phyloP scores from a whole-genome alignment of 108 stramenopile genomes.

The Stephanodiscus minutulus region DNA sequence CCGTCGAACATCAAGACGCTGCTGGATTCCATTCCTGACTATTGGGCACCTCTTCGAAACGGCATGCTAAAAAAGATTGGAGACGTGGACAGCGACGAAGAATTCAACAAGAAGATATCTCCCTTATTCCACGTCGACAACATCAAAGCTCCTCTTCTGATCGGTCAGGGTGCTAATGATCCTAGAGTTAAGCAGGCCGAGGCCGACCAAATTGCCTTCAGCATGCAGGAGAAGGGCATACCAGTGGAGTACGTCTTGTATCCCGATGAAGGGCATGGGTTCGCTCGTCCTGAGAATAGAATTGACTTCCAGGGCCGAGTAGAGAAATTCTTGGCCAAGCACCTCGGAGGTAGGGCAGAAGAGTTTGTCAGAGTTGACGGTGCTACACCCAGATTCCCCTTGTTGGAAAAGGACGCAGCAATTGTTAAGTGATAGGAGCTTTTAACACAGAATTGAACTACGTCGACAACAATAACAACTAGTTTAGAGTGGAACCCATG shows the following conservation, averaged over 20 bases:
- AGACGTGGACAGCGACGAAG: conserved; percentile 63
- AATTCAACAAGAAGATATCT: conserved; percentile 65
- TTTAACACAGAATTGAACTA: too few relatives aligned
- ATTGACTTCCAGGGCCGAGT: conserved; percentile 65
- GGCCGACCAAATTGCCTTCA: conserved; percentile 68
- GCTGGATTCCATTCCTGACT: conserved; percentile 58
- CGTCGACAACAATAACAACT: too few relatives aligned
- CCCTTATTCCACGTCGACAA: conserved; percentile 71
- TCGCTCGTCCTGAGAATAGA: conserved; percentile 60
- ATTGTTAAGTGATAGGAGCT: too few relatives aligned
- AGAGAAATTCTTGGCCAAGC: conserved; percentile 42
- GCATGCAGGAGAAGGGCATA: conserved; percentile 63
- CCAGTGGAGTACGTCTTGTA: conserved; percentile 71
- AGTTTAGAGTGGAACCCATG: too few relatives aligned
- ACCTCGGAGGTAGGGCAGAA: conserved; percentile 36
- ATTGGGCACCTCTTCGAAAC: conserved; percentile 69
- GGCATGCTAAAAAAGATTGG: conserved; percentile 65
- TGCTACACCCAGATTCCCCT: too few relatives aligned
- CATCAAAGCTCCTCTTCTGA: conserved; percentile 65
- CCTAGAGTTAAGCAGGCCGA: conserved; percentile 70
- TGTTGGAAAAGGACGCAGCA: too few relatives aligned
- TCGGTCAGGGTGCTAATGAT: conserved; percentile 74
- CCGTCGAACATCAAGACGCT: conserved; percentile 69
- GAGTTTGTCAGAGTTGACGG: too few relatives aligned
- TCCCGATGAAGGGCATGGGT: conserved; percentile 73